Base-by-base conservation (phyloP, 768 basidiomycete genomes). In the Trametes punicea region DNA sequence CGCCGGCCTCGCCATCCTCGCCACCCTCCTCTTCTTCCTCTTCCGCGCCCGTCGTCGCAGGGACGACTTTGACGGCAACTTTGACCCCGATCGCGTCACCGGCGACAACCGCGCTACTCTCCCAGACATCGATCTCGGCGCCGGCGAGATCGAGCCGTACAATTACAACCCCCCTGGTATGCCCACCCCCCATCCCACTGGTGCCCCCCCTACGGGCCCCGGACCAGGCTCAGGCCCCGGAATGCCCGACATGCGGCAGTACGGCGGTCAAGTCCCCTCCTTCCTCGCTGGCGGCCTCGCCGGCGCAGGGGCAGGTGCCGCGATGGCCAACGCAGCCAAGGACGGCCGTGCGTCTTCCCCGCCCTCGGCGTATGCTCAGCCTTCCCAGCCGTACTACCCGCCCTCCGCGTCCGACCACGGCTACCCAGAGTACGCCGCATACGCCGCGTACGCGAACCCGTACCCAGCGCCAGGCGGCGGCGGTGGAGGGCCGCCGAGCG, bases 1-100 rank as follows among this genome's bases (percentile, higher is more conserved):
- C n/a, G 67, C 46, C 11, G 69, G 64, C 20, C 54, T 65, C n/a
- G 58, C 62, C 49, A 16, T 66, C 50, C 42, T 72, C 55, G 60
- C 50, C 29, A 44, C 65, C 31, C 30, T 69, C 44, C 44, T 62
- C 33, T 68, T 62, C 59, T 65, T 70, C 57, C 41, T 67, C 49
- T 53, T 57, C 33, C 63, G 65, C 39, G 30, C 40, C 2, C 63
- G 65, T 20, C 46, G 62, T 26, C 30, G 48, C n/a, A 59, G 64
- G 30, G 72, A 77, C 53, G 77, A 80, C 25, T 79, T 79, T 42
- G 77, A 79, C 51, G 77, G 78, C 47, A 71, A 79, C 69, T 79
- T 79, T 55, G 77, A 79, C 34, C 78, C 77, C 0, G 78, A 79
- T 56, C 73, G 71, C 5, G 71, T 79, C 38, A 58, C 70, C 2